Percentiles rank a stretch among this genome's conserved stretches.
Conservation (phyloP, 345 rosid genomes). For the Aquilaria yunnanensis region DNA sequence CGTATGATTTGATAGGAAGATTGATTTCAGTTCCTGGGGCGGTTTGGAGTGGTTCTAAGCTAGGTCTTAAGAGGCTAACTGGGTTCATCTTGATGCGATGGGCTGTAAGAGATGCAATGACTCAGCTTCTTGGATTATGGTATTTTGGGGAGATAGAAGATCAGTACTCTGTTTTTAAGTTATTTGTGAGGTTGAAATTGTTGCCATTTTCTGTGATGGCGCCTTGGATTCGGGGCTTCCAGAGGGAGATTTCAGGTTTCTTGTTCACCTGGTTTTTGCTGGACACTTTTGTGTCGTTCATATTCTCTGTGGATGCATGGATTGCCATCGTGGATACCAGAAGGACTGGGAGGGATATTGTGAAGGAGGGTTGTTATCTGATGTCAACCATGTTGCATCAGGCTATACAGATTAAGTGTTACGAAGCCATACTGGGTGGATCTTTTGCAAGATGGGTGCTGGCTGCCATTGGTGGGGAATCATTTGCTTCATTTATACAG, state of each 20-base stretch:
- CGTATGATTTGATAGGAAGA: conserved; percentile 61
- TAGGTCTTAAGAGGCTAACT: conserved; percentile 73
- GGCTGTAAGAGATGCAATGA: conserved; percentile 88
- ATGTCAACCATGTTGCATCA: conserved; percentile 61
- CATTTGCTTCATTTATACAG: conserved; percentile 55
- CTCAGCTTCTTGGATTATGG: conserved; percentile 85
- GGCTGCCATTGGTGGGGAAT: conserved; percentile 42
- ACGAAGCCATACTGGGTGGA: conserved; percentile 79
- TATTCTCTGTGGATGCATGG: conserved; percentile 81
- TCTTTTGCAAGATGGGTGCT: conserved; percentile 58
- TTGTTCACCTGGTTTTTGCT: conserved; percentile 74
- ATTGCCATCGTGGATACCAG: conserved; percentile 79
- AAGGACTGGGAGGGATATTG: conserved; percentile 79
- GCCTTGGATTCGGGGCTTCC: conserved; percentile 78
- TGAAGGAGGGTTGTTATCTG: conserved; percentile 82
- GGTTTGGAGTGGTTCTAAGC: conserved; percentile 68
- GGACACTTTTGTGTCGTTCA: conserved; percentile 58
- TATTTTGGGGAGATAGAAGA: conserved; percentile 84
- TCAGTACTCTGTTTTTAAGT: conserved; percentile 78
- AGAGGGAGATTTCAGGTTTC: conserved; percentile 83
- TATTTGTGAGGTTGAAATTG: conserved; percentile 79
- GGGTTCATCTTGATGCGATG: conserved; percentile 84
- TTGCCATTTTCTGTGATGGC: conserved; percentile 86
- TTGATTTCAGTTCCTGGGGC: conserved; percentile 43
- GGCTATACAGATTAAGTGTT: conserved; percentile 73